phyloP scores from a whole-genome alignment of 306 rosid genomes.

The Vicia villosa region DNA sequence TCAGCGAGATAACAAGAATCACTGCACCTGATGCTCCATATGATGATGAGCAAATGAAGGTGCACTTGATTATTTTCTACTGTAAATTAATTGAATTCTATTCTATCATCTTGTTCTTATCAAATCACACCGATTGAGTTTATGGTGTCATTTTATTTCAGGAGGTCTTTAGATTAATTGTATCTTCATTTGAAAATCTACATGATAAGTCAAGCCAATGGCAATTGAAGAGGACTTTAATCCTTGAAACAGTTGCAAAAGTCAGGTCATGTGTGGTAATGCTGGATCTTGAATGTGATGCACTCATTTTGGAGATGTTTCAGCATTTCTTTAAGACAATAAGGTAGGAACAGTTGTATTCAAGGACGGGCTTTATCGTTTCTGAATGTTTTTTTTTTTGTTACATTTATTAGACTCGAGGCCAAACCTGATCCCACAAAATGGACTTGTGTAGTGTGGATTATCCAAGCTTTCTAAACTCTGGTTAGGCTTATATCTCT shows the following conservation, averaged over 20 bases:
- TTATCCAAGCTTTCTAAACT: neutral
- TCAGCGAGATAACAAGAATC: conserved; percentile 88
- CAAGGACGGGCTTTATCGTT: conserved; percentile 24
- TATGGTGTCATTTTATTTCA: conserved; percentile 35
- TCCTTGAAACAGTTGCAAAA: conserved; percentile 87
- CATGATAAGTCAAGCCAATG: conserved; percentile 71
- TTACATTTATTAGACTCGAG: neutral
- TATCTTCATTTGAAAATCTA: conserved; percentile 84
- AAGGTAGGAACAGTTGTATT: conserved; percentile 54
- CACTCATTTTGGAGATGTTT: conserved; percentile 87
- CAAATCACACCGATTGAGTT: neutral
- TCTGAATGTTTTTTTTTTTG: neutral
- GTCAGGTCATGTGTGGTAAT: conserved; percentile 89
- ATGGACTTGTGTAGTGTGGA: neutral
- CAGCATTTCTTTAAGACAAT: conserved; percentile 75
- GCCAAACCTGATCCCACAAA: neutral
- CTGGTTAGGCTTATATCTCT: neutral
- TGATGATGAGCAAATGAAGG: conserved; percentile 92
- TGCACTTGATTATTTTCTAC: conserved; percentile 26
- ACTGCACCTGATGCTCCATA: conserved; percentile 96
- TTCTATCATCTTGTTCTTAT: neutral
- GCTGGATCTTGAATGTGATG: conserved; percentile 95
- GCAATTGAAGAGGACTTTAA: conserved; percentile 62
- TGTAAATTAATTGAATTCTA: neutral
- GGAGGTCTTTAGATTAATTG: conserved; percentile 84